Evolutionary conservation across 345 rosid genomes (phyloP), one percentile per base, ranked within the genome.

Genomic region (Salix caprea): DNA sequence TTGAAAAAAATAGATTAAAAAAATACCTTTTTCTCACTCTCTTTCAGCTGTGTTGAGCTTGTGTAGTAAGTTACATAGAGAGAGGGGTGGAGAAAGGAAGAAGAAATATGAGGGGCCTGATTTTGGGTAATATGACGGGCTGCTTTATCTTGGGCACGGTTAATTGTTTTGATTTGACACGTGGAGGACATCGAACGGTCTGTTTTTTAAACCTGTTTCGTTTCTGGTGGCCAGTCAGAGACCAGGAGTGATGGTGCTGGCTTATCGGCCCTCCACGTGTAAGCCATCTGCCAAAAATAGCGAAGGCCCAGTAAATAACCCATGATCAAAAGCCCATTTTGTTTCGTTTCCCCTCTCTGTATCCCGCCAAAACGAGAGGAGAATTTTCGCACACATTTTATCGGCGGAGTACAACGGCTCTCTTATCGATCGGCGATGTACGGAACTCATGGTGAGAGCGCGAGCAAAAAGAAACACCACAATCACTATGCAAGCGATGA

Each of bases 401-500:
- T 44, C 50, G 50, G 50, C 50, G 50, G 50, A 44, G 50, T 13
- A 44, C 32, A 32, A 39, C 21, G 40, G 48, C 37, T 6, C 48
- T 13, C 32, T n/a, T 24, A 24, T 12, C 64, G 62, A 70, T 79
- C 72, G 83, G 74, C 50, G 34, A 71, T 88, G 84, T 82, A 80
- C 77, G 88, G 88, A 77, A 68, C 65, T 39, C 34, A 70, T 2
- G 81, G 83, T 13, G 85, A 65, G 69, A 78, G 79, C 71, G 26
- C 74, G 81, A 60, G 64, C 32, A 61, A 65, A 65, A 82, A 75
- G 73, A 32, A 72, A 15, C 12, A 21, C 61, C 67, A 23, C 68
- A 82, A 26, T n/a, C 75, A 21, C 76, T 32, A 72, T 56, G 44
- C 54, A 19, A 65, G 82, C 7, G n/a, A 79, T 72, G 24, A 81